Base-by-base conservation (phyloP, 78 protist species). In the Cavenderia fasciculata region DNA sequence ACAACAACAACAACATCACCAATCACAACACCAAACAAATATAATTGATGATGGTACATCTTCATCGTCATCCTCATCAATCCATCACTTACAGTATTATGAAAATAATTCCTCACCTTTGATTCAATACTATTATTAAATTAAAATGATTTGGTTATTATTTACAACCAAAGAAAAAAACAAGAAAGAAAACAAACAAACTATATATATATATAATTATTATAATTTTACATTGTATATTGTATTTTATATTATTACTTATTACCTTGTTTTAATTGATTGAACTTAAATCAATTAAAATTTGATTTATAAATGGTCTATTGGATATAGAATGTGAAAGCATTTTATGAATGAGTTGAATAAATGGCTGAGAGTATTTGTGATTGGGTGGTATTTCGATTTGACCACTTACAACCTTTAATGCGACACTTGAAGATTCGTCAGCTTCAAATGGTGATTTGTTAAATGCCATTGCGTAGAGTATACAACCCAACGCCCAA, bases 401-500 rank as follows among this genome's bases (percentile, higher is more conserved):
- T 51, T 54, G 47, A 4, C 88, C 88, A 51, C 51, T 63, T 12
- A 79, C 21, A 14, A 79, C 88, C 4, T 59, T 41, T 21, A 79
- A 66, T 27, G 88, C 88, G 2, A 79, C 74, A 40, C 76, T 66
- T 2, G 77, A 74, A 27, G 59, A 51, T 27, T 38, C 38, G 12
- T 66, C 76, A 23, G 71, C 56, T 54, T 87, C 93, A 59, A 87
- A 87, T 2, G 93, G 93, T 33, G 85, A 75, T 57, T 47, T 66
- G 41, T 75, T 73, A 34, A 52, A 87, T 6, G 93, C 73, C 85
- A 87, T 87, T 12, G 93, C 72, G 33, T 87, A 87, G 8, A 87
- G 84, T 23, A 76, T 36, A 76, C 93, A 87, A 14, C 93, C 93
- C 16, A 87, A 57, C 68, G 86, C 74, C 93, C 93, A 87, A 23